These are phyloP conservation scores for Knoxia roxburghii DNA, from an alignment of 257 asterid species.

Conservation along the genomic window DNA sequence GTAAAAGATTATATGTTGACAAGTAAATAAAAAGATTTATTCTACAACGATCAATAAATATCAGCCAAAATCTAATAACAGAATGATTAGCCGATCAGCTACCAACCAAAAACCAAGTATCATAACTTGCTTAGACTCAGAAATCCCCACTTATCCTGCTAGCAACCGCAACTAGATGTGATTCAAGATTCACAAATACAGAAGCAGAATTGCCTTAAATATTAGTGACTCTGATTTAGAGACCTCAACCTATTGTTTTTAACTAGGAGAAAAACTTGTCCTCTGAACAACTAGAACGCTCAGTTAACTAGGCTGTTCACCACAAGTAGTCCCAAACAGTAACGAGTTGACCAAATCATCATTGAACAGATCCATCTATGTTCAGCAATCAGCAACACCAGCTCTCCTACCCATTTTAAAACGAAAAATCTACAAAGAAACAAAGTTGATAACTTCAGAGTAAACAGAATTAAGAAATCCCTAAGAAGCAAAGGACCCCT, in stretches of 20 bases:
- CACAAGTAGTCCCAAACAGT: background rate
- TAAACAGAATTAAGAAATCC: background rate
- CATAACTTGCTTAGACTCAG: background rate
- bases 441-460: background rate
- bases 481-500: background rate
- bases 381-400: background rate
- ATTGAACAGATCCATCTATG: constrained; percentile 2
- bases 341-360: background rate
- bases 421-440: background rate
- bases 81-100: background rate
- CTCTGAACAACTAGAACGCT: background rate
- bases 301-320: background rate
- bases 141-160: background rate
- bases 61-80: too few relatives aligned
- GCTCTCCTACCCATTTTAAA: background rate
- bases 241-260: background rate
- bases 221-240: too few relatives aligned
- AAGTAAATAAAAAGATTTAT: too few relatives aligned
- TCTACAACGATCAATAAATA: too few relatives aligned
- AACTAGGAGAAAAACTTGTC: background rate
- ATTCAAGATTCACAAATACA: background rate
- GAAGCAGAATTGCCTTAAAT: background rate
- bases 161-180: background rate
- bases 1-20: too few relatives aligned
- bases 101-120: background rate